Percentiles rank a stretch among this genome's conserved stretches.
phyloP scores from a whole-genome alignment of 352 stramenopile genomes.

The Globisporangium heterothallicum region DNA sequence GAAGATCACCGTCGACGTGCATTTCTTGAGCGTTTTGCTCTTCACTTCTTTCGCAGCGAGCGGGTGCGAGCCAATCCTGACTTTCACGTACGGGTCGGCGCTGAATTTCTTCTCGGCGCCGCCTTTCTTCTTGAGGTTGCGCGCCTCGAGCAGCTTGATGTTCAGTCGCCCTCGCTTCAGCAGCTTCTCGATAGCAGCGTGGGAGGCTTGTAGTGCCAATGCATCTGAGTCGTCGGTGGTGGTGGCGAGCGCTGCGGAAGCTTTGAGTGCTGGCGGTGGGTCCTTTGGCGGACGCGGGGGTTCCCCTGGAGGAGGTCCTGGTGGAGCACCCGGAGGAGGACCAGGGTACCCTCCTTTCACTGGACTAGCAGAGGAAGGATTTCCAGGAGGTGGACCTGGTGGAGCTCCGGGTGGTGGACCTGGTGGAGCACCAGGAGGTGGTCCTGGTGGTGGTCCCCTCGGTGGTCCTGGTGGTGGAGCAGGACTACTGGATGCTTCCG shows the following conservation, averaged over 20 bases:
- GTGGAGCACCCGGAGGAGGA: constrained; percentile 41
- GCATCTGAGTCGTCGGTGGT: neutral
- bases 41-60: constrained; percentile 66
- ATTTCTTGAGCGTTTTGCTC: constrained; percentile 83
- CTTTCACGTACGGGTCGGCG: constrained; percentile 80
- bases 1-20: constrained; percentile 72
- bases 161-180: constrained; percentile 61
- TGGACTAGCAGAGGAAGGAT: constrained; percentile 8
- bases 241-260: neutral
- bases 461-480: constrained; percentile 25
- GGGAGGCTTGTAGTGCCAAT: neutral
- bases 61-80: constrained; percentile 66
- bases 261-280: constrained; percentile 23
- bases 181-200: constrained; percentile 35
- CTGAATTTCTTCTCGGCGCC: constrained; percentile 62
- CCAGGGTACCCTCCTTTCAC: constrained; percentile 13
- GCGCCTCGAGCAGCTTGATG: constrained; percentile 68
- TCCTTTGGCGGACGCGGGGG: constrained; percentile 48
- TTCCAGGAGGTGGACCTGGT: constrained; percentile 18
- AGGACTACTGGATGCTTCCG: neutral
- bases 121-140: constrained; percentile 53
- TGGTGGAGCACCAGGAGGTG: constrained; percentile 11
- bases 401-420: constrained; percentile 16
- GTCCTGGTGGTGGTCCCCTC: constrained; percentile 20
- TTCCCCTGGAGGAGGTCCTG: constrained; percentile 37